Base-by-base conservation (phyloP, 768 basidiomycete species). In the Leccinum ochraceum region DNA sequence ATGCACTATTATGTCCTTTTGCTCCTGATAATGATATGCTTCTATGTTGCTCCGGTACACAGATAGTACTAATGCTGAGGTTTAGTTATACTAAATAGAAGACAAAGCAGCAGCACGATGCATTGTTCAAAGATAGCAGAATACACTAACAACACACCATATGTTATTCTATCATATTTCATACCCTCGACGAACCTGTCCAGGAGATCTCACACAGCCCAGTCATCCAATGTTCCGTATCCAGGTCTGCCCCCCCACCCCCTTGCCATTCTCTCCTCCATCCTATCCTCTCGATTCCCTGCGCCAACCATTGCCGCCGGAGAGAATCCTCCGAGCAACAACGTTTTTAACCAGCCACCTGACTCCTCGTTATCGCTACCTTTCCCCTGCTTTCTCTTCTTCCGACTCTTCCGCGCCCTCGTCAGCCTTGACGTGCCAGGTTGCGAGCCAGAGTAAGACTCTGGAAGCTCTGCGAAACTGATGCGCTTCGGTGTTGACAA, bases 381-480 rank as follows among this genome's bases (percentile, higher is more conserved):
- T 65, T 78, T 74, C 53, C 69, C 62, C 56, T 75, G 74, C 63
- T 75, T 76, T 57, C 53, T 73, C 39, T 74, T 78, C 60, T 70
- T 76, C 60, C 65, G 69, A 26, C 54, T 57, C 57, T 67, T 66
- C 59, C 71, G 73, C 36, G 63, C 65, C 64, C 75, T 75, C 53
- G 77, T 75, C 53, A 78, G 70, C 63, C 74, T 76, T 57, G 77
- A 74, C 37, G 62, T 71, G 16, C 67, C 73, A 55, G 66, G 70
- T 60, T 67, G 71, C 58, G 74, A 73, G 9, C 74, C 69, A 56
- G 81, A 77, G 62, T 88, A 86, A 37, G 85, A 83, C 73, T 90
- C 89, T 0, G 89, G 89, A 53, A 88, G 77, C 74, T 86, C 81
- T 37, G 89, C 89, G 64, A 92, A 92, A 61, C 86, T 89, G 48